Evolutionary conservation across 1,139 yeast species (phyloP).

Genomic region (Pichia norvegensis): DNA sequence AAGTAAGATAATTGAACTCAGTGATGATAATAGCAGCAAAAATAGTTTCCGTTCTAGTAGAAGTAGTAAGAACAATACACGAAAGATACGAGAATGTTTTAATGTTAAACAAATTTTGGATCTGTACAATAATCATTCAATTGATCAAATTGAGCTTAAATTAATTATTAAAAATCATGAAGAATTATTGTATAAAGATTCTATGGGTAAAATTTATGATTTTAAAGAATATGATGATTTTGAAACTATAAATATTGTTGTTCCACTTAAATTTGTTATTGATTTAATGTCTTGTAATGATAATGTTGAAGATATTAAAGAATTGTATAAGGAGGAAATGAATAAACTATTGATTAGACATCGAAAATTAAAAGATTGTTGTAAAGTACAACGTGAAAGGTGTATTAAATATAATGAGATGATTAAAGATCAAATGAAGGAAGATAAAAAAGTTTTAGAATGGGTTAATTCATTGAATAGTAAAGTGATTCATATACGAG

Average conservation of each 20-base stretch:
- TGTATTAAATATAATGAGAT: slow-evolving; percentile 1
- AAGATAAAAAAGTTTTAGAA: slow-evolving; percentile 4
- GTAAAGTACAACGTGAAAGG: slow-evolving; percentile 2
- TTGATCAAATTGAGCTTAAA: background rate
- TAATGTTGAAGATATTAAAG: background rate
- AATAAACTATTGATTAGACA: slow-evolving; percentile 2
- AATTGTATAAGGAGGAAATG: background rate
- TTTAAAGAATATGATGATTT: slow-evolving; percentile 1
- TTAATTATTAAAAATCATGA: background rate
- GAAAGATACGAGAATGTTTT: background rate
- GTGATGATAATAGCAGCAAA: background rate
- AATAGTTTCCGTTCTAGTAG: too few relatives aligned
- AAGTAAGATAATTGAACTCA: background rate
- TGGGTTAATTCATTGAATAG: slow-evolving; percentile 3
- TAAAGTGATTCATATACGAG: background rate
- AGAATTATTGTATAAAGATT: background rate
- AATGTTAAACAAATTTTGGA: background rate
- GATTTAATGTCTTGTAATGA: background rate
- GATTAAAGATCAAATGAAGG: background rate
- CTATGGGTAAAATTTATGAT: background rate
- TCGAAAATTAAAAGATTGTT: slow-evolving; percentile 2
- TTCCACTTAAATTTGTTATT: background rate
- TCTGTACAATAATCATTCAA: background rate
- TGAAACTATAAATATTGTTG: background rate
- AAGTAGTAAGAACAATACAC: background rate